Base-by-base conservation (phyloP, 805 yeast genomes). In the Saccharomycopsis javanensis region DNA sequence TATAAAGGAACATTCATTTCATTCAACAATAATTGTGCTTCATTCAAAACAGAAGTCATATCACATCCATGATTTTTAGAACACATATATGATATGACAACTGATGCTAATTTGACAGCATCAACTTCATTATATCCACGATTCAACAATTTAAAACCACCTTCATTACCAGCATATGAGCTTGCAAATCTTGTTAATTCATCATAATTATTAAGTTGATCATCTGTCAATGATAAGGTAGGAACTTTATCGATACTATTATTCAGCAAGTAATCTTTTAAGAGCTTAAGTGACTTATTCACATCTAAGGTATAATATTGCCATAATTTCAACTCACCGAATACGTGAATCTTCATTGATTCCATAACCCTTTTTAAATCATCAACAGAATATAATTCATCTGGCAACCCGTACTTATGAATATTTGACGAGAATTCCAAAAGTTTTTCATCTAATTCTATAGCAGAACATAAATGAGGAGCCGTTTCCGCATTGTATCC, bases 401-500 rank as follows among this genome's bases (percentile, higher is more conserved):
- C 76, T 5, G 96, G 90, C 57, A 79, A 81, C 0, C 86, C 87
- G 50, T 79, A 75, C 46, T 75, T 67, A 42, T 69, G 72, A 72
- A 92, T 74, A 3, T 77, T 69, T 2, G 68, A 67, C 46, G 96
- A 86, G 63, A 85, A 89, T 16, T 82, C 79, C 18, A 85, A 67
- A 52, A 91, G 73, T n/a, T 76, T 74, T 16, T 71, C 74, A 68
- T 92, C 99, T 57, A 92, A 77, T 64, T 85, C 97, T 45, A 90
- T 84, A 1, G 98, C 97, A 2, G 96, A 72, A 13, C 68, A 75
- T 61, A 92, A 76, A 71, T 92, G 97, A 4, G 98, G 97, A 1
- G 97, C 96, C 2, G 97, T 91, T 54, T 78, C 79, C 27, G 77
- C 77, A 58, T 88, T 87, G 71, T 92, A 92, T 8, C 98, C 98